Percentiles rank a stretch among this genome's conserved stretches.
Evolutionary conservation across 306 rosid species (phyloP).

Genomic region (Rubus parviflorus): DNA sequence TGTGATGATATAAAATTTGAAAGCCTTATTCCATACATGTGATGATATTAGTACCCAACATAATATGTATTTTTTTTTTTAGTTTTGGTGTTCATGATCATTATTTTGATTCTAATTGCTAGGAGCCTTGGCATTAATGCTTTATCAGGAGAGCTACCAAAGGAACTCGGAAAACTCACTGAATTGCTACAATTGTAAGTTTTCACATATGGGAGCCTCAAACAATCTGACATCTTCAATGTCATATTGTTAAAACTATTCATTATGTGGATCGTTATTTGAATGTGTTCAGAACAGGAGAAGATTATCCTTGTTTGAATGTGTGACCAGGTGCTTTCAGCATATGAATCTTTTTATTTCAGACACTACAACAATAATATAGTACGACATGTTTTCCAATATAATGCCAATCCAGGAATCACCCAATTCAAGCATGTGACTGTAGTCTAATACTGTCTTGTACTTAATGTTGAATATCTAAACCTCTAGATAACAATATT

Average conservation of each 20-base stretch:
- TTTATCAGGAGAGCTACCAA: constrained; percentile 73
- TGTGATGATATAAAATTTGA: constrained; percentile 42
- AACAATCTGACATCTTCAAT: not conserved
- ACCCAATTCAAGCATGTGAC: not conserved
- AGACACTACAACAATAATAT: not conserved
- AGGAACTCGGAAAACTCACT: constrained; percentile 62
- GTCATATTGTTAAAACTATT: not conserved
- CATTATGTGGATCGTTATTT: not conserved
- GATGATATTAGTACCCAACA: too few relatives aligned
- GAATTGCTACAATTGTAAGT: constrained; percentile 48
- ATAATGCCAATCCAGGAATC: not conserved
- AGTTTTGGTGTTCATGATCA: not conserved
- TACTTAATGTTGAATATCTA: not conserved
- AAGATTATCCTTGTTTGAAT: not conserved
- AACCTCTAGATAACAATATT: not conserved
- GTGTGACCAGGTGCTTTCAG: not conserved
- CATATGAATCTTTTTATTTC: not conserved
- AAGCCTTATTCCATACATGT: not conserved
- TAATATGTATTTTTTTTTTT: not conserved
- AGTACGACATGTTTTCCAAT: not conserved
- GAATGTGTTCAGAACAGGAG: not conserved
- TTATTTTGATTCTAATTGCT: constrained; percentile 3
- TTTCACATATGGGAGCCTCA: not conserved
- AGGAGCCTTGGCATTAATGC: constrained; percentile 62
- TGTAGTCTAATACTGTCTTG: not conserved